phyloP scores from a whole-genome alignment of 1,139 yeast species.

The Casaregolazyma suthepensis region DNA sequence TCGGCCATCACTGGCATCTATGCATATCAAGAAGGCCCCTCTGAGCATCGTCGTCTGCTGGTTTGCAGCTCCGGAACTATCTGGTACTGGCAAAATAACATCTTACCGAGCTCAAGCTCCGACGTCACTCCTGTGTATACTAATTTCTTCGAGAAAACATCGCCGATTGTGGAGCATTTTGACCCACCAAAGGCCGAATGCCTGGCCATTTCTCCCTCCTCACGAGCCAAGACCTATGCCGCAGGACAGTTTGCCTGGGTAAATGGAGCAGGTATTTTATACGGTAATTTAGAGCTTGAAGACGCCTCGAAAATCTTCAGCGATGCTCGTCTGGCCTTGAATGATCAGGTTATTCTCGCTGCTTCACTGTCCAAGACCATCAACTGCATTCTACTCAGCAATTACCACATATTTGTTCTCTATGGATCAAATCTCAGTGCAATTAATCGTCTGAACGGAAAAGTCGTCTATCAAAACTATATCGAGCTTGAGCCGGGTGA shows the following conservation, averaged over 20 bases:
- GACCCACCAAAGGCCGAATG: conserved; percentile 19
- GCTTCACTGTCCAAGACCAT: conserved; percentile 23
- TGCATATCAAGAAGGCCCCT: conserved; percentile 20
- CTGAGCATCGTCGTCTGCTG: conserved; percentile 26
- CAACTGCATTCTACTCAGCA: conserved; percentile 41
- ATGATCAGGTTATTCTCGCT: conserved; percentile 36
- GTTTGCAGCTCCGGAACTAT: conserved; percentile 38
- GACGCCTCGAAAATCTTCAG: conserved; percentile 21
- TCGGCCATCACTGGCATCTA: conserved; percentile 35
- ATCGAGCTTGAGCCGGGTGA: conserved; percentile 36
- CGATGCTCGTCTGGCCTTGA: conserved; percentile 37
- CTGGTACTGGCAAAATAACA: conserved; percentile 36
- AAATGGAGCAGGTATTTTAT: conserved; percentile 41
- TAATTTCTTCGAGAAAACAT: conserved; percentile 27
- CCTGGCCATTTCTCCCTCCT: conserved; percentile 18
- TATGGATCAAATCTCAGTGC: conserved; percentile 40
- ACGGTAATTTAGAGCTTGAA: conserved; percentile 31
- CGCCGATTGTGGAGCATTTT: conserved; percentile 24
- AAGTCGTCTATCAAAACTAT: conserved; percentile 39
- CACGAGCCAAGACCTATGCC: conserved; percentile 11
- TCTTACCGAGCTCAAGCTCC: conserved; percentile 18
- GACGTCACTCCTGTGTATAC: conserved; percentile 28
- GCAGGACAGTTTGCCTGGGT: conserved; percentile 39
- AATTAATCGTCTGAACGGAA: conserved; percentile 47
- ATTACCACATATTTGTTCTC: conserved; percentile 48